Base-by-base conservation (phyloP, 1,139 yeast genomes). In the Lodderomyces metapsilosis region DNA sequence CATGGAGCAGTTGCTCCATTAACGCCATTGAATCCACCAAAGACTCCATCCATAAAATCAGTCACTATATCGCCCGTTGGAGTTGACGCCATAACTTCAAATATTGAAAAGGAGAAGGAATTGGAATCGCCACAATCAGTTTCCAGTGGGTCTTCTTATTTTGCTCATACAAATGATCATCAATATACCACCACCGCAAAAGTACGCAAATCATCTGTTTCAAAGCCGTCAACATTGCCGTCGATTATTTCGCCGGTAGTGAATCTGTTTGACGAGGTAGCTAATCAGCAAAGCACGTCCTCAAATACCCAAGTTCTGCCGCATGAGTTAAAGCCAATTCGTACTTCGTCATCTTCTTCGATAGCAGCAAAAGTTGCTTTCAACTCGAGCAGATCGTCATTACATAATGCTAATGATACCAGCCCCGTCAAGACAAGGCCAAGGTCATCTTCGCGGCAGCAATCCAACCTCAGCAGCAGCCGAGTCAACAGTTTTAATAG, bases 11-110 rank as follows among this genome's bases (percentile, higher is more conserved):
- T 50, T 25, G 37, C 34, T 21, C 34, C 34, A 12, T 22, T 28
- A 16, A 23, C 37, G 7, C 61, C 62, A 7, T 47, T 51, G 3
- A 55, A 60, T 15, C 62, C 64, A 15, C 41, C 49, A 17, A 59
- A 60, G 41, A 57, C 71, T 2, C 67, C 71, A 6, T 66, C 72
- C 2, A 49, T 68, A 21, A 68, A 68, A 43, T 65, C 73, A 9
- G 58, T 68, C 24, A 66, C 73, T 3, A 68, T 68, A 5, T 67
- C 74, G 4, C 74, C 74, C 3, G 66, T 69, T 30, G 50, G 61
- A 2, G 48, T 70, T 38, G 34, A 33, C 7, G 20, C 31, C 16
- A 27, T 31, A 10, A 6, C 15, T 10, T 32, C 27, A 22, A 21
- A 27, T 12, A 27, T 31, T 11, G 41, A 16, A 5, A 40, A 44